These are phyloP conservation scores for Panus rudis DNA, from an alignment of 768 basidiomycete genomes.

Conservation along the genomic window DNA sequence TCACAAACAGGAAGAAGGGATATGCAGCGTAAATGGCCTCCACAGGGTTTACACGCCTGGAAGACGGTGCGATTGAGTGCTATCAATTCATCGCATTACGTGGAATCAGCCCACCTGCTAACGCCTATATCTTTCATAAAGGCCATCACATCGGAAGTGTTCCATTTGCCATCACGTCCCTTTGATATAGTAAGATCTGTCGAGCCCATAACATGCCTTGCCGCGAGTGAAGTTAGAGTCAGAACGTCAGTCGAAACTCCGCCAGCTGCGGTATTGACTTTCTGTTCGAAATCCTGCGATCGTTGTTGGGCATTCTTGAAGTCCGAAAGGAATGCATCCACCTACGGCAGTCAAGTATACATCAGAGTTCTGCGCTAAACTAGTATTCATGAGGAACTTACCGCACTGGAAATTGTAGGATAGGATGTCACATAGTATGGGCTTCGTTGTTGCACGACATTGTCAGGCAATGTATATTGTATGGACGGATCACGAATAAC, in stretches of 20 bases:
- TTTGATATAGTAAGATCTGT: conserved; percentile 22
- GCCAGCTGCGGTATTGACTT: conserved; percentile 16
- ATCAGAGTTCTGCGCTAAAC: not conserved
- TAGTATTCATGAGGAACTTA: conserved; percentile 3
- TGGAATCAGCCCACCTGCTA: not conserved
- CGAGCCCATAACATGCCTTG: conserved; percentile 19
- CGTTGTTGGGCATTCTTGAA: conserved; percentile 13
- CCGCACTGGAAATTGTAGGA: conserved; percentile 1
- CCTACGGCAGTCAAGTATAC: conserved; percentile 7
- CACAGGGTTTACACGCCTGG: conserved; percentile 24
- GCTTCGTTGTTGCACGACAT: conserved; percentile 8
- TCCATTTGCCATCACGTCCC: conserved; percentile 10
- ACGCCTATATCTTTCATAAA: conserved; percentile 17
- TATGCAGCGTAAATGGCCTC: conserved; percentile 25
- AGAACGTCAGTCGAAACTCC: conserved; percentile 16
- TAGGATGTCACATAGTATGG: conserved; percentile 14
- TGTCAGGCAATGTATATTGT: conserved; percentile 12
- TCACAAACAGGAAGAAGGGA: conserved; percentile 24
- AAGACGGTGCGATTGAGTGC: not conserved
- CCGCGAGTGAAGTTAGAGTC: conserved; percentile 19
- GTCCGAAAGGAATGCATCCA: conserved; percentile 15
- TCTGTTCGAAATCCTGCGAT: conserved; percentile 16
- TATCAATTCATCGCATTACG: not conserved
- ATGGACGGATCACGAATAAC: conserved; percentile 20
- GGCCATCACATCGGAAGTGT: conserved; percentile 20